A percentile compares a stretch with the other conserved stretches of the same genome.
Evolutionary conservation across 1,139 yeast species (phyloP).

Genomic region (Diutina ranongensis): DNA sequence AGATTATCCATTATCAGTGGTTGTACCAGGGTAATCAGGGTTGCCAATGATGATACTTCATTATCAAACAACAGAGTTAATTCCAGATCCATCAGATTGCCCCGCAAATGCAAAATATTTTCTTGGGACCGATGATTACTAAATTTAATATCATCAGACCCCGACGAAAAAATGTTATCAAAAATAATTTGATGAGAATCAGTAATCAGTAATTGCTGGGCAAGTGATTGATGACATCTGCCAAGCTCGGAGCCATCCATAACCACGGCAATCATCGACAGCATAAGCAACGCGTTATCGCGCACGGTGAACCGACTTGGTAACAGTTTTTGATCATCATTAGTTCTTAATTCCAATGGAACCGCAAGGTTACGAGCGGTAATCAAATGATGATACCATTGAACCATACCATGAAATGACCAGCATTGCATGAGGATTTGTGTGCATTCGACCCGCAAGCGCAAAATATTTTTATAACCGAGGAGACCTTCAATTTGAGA

Average conservation of each 20-base stretch:
- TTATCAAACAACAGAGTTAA: not conserved
- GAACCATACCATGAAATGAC: constrained; percentile 30
- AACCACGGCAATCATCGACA: not conserved
- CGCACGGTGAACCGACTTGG: constrained; percentile 16
- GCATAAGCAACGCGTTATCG: constrained; percentile 1
- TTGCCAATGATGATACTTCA: not conserved
- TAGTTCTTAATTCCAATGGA: constrained; percentile 22
- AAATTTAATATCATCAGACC: not conserved
- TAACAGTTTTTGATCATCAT: constrained; percentile 21
- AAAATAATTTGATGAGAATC: not conserved
- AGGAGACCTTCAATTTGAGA: constrained; percentile 16
- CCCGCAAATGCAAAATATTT: not conserved
- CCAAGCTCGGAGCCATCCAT: not conserved
- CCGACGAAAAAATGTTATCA: not conserved
- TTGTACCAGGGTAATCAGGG: not conserved
- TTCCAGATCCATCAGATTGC: not conserved
- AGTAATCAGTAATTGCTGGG: not conserved
- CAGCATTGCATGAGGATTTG: constrained; percentile 33
- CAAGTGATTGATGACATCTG: not conserved
- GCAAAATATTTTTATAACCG: constrained; percentile 22
- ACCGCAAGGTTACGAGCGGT: constrained; percentile 26
- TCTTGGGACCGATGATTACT: not conserved
- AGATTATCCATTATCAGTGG: not conserved
- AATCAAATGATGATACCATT: constrained; percentile 26
- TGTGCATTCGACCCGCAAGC: constrained; percentile 29